Base-by-base conservation (phyloP, 2,329 filamentous ascomycete genomes). In the Diaporthe vexans region DNA sequence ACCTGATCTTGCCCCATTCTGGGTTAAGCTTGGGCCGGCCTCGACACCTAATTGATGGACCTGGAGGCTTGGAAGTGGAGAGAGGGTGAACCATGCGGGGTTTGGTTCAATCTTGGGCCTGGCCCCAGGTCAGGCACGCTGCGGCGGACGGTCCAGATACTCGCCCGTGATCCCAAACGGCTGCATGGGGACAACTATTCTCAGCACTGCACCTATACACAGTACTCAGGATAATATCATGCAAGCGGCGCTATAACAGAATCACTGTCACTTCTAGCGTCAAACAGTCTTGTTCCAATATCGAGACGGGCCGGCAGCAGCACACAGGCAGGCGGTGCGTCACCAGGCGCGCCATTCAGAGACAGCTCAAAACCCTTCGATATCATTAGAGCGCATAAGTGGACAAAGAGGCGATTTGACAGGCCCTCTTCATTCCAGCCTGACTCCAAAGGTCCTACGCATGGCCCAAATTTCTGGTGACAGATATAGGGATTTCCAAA, bases 31-130 rank as follows among this genome's bases (percentile, higher is more conserved):
- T 52, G 59, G 37, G 26, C 21, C 52, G 40, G 63, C 24, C 70
- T 73, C 56, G 73, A n/a, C 73, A 46, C 46, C 70, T 73, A 63
- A 73, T 74, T 74, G 73, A 74, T 69, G 73, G 73, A 74, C 61
- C 65, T 52, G 40, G 21, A n/a, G 57, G 52, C 26, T 68, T 72
- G 71, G 73, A 33, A 61, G 52, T 52, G 61, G 70, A 56, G 61
- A 56, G 26, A 56, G 26, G 17, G 21, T 21, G n/a, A 33, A 29
- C 48, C 33, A 73, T 75, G 73, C 73, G 73, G 73, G 73, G 73
- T 75, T 35, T 51, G 29, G 40, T 43, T 19, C 40, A 43, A 17
- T 19, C 15, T 75, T 26, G 59, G 29, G 61, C 51, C 37, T 69
- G 61, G 26, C 61, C 61, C 54, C 61, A 43, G 59, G 43, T 26